A percentile compares a stretch with the other conserved stretches of the same genome.
phyloP scores from a whole-genome alignment of 1,284 basidiomycete species.

The Leccinum fallax region DNA sequence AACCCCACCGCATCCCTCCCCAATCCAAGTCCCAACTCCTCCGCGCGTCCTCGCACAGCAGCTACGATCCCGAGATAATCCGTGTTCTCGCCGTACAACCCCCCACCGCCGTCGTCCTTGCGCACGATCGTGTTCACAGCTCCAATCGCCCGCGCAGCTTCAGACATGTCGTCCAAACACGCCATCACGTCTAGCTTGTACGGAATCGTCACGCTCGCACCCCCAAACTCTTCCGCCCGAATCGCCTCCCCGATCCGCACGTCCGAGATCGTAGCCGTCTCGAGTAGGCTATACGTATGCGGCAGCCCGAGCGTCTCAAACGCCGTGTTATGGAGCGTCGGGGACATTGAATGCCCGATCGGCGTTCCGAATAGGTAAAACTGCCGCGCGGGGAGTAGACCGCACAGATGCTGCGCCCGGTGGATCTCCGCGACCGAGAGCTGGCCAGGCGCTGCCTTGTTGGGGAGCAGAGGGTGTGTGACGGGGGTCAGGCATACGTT shows the following conservation, averaged over 20 bases:
- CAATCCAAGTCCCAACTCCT: not conserved
- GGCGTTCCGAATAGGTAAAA: constrained; percentile 92
- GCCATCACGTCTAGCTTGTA: constrained; percentile 89
- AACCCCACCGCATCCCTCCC: constrained; percentile 53
- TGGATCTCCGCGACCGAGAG: constrained; percentile 88
- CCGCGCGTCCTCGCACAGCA: constrained; percentile 47
- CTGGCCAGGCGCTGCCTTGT: constrained; percentile 90
- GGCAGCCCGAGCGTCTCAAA: constrained; percentile 85
- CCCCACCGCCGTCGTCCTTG: constrained; percentile 24
- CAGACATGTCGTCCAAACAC: constrained; percentile 74
- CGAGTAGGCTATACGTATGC: constrained; percentile 74
- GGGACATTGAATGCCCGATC: constrained; percentile 89
- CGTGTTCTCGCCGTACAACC: constrained; percentile 87
- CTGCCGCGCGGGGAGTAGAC: constrained; percentile 67
- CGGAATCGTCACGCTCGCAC: constrained; percentile 95
- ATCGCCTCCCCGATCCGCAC: constrained; percentile 60
- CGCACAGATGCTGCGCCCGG: constrained; percentile 78
- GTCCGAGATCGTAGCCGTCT: constrained; percentile 59
- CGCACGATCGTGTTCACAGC: constrained; percentile 93
- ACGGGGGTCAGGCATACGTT: constrained; percentile 52
- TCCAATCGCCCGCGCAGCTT: constrained; percentile 81
- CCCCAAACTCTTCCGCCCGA: constrained; percentile 79
- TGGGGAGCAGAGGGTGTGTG: constrained; percentile 84
- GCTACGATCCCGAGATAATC: constrained; percentile 88
- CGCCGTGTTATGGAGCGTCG: constrained; percentile 90